phyloP scores from a whole-genome alignment of 495 filamentous ascomycete species.

The Viridothelium virens region DNA sequence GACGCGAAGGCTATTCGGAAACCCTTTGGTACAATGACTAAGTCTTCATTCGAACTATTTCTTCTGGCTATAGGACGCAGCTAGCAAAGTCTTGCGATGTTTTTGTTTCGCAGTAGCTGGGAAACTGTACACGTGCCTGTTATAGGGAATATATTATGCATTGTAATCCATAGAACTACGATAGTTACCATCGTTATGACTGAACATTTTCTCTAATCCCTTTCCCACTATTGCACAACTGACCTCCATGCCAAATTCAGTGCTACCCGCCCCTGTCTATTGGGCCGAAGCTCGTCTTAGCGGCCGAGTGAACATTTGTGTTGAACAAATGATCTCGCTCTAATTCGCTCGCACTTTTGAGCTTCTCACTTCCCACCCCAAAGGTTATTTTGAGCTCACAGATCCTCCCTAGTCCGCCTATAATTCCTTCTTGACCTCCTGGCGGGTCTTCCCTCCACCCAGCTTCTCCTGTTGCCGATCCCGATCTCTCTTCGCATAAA shows the following conservation, averaged over 20 bases:
- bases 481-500: conserved; percentile 80
- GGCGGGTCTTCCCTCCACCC: conserved; percentile 39
- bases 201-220: no score
- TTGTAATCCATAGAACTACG: no score
- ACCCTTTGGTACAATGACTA: not conserved
- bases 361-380: conserved; percentile 1
- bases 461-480: conserved; percentile 36
- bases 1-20: not conserved
- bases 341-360: conserved; percentile 5
- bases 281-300: no score
- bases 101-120: no score
- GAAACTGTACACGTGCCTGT: no score
- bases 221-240: no score
- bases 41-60: not conserved
- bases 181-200: no score
- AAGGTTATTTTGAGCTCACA: conserved; percentile 11
- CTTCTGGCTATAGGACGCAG: no score
- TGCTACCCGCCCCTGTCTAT: no score
- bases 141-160: no score
- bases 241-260: no score
- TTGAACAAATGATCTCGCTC: not conserved
- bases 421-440: conserved; percentile 5
- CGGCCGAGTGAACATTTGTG: not conserved
- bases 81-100: no score
- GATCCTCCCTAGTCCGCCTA: conserved; percentile 2